Base-by-base conservation (phyloP, 2,329 filamentous ascomycete genomes). In the Paraphaeosphaeria minitans region DNA sequence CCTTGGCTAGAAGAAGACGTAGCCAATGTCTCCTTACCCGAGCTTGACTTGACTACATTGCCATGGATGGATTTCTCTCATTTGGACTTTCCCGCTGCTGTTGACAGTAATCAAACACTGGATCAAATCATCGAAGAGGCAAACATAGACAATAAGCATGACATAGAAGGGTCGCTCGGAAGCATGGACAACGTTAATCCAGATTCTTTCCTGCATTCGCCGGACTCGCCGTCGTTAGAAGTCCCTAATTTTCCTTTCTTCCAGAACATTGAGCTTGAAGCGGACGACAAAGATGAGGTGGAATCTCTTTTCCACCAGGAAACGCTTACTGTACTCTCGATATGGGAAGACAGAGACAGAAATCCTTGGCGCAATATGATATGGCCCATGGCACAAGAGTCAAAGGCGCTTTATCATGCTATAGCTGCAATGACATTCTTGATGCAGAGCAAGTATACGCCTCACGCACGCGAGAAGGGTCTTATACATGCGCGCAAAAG, bases 281-380 rank as follows among this genome's bases (percentile, higher is more conserved):
- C 43, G 4, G 80, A 78, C 29, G 84, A 83, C 61, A 80, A 82
- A 12, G 87, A 89, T 61, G 84, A 85, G 79, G 75, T 89, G 10
- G 81, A 85, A 50, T 66, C 84, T 46, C 81, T 86, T 37, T 89
- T 89, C 66, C 84, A 89, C 67, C 82, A 81, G 60, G 77, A 86
- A 47, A 90, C 87, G 0, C 89, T 87, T 67, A 85, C 86, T 8
- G 88, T 90, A 46, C 77, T 91, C 19, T 90, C 87, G 0, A 82
- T 90, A 47, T 89, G 89, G 67, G 87, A 90, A 69, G 87, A 87
- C 0, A 79, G 81, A 3, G 82, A 80, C 2, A 86, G 89, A 64
- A 91, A 90, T 65, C 87, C 87, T 2, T 91, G 88, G 88, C 82
- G 86, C 33, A 89, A 82, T 7, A 75, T 88, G 42, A 80, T 91